Conservation (phyloP, 2,329 filamentous ascomycete genomes). For the Ilyonectria mors-panacis region DNA sequence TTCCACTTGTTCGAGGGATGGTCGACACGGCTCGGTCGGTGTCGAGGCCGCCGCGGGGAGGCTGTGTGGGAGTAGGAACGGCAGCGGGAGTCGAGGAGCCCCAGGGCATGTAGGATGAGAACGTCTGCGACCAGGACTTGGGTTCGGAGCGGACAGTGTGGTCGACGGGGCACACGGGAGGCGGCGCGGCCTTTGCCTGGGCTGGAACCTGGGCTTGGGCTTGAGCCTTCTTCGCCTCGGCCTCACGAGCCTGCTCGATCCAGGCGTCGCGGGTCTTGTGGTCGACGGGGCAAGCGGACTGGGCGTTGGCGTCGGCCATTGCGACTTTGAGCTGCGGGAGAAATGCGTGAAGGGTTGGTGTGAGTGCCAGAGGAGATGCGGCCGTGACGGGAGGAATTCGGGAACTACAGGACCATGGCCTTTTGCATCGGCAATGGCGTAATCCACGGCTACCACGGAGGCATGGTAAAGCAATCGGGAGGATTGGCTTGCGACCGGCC, state of each 20-base stretch:
- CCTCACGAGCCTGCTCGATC: constrained; percentile 78
- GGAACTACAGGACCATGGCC: constrained; percentile 15
- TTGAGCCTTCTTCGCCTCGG: constrained; percentile 57
- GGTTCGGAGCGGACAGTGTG: constrained; percentile 47
- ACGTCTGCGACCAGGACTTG: constrained; percentile 61
- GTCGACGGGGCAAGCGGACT: constrained; percentile 84
- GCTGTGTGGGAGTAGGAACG: constrained; percentile 25
- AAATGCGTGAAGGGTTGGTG: background rate
- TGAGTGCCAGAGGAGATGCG: background rate
- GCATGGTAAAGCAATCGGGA: constrained; percentile 38
- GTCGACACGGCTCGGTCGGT: constrained; percentile 82
- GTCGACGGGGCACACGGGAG: constrained; percentile 53
- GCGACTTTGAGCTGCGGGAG: background rate
- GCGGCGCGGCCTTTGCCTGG: constrained; percentile 26
- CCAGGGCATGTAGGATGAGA: constrained; percentile 61
- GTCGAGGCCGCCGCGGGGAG: constrained; percentile 62
- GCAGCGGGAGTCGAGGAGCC: constrained; percentile 50
- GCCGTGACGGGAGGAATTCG: background rate
- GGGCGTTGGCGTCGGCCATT: constrained; percentile 46
- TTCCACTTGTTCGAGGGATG: constrained; percentile 76
- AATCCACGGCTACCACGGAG: constrained; percentile 32
- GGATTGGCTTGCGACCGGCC: constrained; percentile 40
- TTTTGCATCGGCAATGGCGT: constrained; percentile 34
- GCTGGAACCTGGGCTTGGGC: constrained; percentile 27
- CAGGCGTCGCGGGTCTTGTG: constrained; percentile 90